These are phyloP conservation scores for Dimargaris cristalligena DNA, from an alignment of 192 early-diverging fungal species.

Conservation along the genomic window DNA sequence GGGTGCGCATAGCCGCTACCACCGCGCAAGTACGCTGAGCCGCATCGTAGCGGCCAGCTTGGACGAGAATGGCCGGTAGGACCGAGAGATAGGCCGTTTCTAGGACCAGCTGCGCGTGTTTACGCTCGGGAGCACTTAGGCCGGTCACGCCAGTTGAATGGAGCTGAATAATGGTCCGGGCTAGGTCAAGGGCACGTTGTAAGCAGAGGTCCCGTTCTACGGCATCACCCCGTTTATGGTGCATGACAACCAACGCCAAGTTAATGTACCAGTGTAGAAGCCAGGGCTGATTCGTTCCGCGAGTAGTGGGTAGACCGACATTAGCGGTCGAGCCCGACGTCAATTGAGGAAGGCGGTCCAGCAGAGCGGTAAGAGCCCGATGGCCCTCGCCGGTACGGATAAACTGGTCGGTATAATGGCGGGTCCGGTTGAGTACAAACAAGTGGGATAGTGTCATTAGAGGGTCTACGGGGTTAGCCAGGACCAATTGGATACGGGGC, in stretches of 20 bases:
- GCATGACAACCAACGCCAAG: background rate
- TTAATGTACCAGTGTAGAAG: slow-evolving; percentile 4
- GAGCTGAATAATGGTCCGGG: background rate
- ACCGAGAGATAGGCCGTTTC: slow-evolving; percentile 1
- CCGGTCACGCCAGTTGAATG: slow-evolving; percentile 1
- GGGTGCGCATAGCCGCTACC: background rate
- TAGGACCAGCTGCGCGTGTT: background rate
- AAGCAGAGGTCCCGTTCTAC: background rate
- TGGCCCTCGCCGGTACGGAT: background rate
- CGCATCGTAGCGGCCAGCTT: background rate
- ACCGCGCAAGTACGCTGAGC: background rate
- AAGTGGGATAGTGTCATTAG: background rate
- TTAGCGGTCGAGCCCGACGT: background rate
- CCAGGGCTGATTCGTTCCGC: too few relatives aligned
- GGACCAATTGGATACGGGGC: background rate
- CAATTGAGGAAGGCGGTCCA: background rate
- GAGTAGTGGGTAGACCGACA: too few relatives aligned
- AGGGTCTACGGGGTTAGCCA: background rate
- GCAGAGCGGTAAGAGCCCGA: background rate
- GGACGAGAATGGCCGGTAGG: slow-evolving; percentile 1
- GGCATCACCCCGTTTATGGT: background rate
- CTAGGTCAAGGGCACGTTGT: background rate
- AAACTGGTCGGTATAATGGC: background rate
- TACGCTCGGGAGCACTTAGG: background rate
- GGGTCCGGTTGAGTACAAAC: background rate